Evolutionary conservation across 495 filamentous ascomycete genomes (phyloP), one percentile per base, ranked within the genome.

Genomic region (Penicillium coffeae): DNA sequence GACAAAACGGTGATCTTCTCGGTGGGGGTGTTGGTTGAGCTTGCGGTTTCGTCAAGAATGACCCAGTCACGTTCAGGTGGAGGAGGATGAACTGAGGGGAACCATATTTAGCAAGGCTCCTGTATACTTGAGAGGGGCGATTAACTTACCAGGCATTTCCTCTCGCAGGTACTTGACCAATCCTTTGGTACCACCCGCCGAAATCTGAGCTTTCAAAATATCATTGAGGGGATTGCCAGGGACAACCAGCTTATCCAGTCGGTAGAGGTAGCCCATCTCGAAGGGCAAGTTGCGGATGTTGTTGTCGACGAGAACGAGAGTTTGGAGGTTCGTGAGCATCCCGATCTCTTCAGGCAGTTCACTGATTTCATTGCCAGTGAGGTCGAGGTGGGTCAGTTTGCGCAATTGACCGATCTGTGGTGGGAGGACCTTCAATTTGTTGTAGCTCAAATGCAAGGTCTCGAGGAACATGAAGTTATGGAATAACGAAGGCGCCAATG

Each of bases 261-360:
- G 78, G 62, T 90, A 88, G 13, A 99, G 75, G 35, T 88, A 88
- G 2, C 93, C 93, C 49, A 99, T 70, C 63, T 96, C 91, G 56
- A 75, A 83, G 5, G 93, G 94, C 15, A 99, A 76, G 6, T 77
- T 82, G 42, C 78, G 80, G 44, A 99, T 83, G 38, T 85, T 74
- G 64, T 99, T 99, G 65, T 96, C 88, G 62, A 95, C 96, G 2
- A 95, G 71, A 16, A 87, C 70, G 1, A 99, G 76, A 34, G 80
- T 79, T 60, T 84, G 85, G 41, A 99, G 72, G 52, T 87, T 89
- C 34, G 89, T 88, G 50, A 96, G 86, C 90, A 97, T 97, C 54
- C 93, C 94, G 42, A 97, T 81, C 75, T 99, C 92, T 14, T 87
- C 82, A 5, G 93, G 93, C 7, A 99, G 74, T 58, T 87, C 84